A percentile compares a stretch with the other conserved stretches of the same genome.
Conservation (phyloP, 768 basidiomycete species). For the Favolaschia claudopus region DNA sequence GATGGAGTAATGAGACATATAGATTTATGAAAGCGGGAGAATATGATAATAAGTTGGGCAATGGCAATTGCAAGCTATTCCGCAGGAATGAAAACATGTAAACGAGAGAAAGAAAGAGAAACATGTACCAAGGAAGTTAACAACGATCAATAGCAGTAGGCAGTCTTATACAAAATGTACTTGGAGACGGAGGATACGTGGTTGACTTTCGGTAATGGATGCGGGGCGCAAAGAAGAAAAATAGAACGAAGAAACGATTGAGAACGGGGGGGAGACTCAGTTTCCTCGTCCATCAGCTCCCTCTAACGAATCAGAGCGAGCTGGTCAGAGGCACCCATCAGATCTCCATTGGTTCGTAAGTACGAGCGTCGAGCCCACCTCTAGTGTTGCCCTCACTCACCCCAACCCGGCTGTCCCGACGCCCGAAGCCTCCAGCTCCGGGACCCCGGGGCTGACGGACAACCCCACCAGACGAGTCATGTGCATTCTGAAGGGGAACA, state of each 20-base stretch:
- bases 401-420: conserved; percentile 66
- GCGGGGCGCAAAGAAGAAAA: not conserved
- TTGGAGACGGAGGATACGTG: conserved; percentile 5
- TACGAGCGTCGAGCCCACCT: conserved; percentile 83
- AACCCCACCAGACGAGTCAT: conserved; percentile 60
- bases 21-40: conserved; percentile 20
- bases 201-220: conserved; percentile 10
- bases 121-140: conserved; percentile 15
- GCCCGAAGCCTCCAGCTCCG: conserved; percentile 75
- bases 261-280: conserved; percentile 20
- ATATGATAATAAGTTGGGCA: conserved; percentile 28
- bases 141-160: not conserved
- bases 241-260: not conserved
- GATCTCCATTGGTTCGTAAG: conserved; percentile 88
- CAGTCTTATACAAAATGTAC: conserved; percentile 24
- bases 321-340: conserved; percentile 49
- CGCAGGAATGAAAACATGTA: conserved; percentile 26
- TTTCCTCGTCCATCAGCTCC: conserved; percentile 53
- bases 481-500: conserved; percentile 63
- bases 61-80: conserved; percentile 23
- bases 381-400: conserved; percentile 57
- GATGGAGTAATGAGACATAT: conserved; percentile 21
- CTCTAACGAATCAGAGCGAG: conserved; percentile 53
- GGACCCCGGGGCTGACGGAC: conserved; percentile 89
- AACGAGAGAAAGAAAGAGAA: conserved; percentile 1